A percentile compares a stretch with the other conserved stretches of the same genome.
These are phyloP conservation scores for Liquidambar formosana DNA, from an alignment of 164 flowering plant species.

Conservation along the genomic window DNA sequence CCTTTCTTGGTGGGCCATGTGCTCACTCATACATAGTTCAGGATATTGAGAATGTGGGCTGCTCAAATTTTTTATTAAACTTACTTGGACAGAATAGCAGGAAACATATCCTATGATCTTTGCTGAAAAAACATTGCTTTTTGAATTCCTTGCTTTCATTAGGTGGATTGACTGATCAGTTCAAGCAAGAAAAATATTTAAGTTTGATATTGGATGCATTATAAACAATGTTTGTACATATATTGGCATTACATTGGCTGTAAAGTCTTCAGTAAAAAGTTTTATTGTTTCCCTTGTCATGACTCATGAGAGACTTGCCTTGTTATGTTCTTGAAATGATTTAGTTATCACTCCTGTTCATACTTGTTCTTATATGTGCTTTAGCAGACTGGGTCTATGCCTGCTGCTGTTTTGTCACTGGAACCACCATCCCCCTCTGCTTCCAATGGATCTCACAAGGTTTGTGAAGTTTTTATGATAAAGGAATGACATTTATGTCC, in stretches of 20 bases:
- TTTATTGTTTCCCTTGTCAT: too few relatives aligned
- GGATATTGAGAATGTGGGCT: too few relatives aligned
- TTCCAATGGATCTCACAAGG: slow-evolving; percentile 45
- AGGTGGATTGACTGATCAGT: too few relatives aligned
- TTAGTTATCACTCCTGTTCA: not conserved
- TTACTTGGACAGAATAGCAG: too few relatives aligned
- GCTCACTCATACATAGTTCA: too few relatives aligned
- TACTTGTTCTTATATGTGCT: slow-evolving; percentile 6
- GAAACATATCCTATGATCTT: too few relatives aligned
- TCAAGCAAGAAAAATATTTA: not conserved
- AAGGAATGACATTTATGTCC: too few relatives aligned
- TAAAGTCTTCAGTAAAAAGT: too few relatives aligned
- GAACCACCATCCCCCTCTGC: slow-evolving; percentile 57
- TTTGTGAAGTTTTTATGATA: slow-evolving; percentile 11
- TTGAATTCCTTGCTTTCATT: not conserved
- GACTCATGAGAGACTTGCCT: too few relatives aligned
- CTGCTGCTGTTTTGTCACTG: slow-evolving; percentile 22
- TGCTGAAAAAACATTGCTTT: too few relatives aligned
- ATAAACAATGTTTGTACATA: not conserved
- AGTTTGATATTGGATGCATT: not conserved
- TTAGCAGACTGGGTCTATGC: slow-evolving; percentile 49
- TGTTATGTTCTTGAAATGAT: not conserved
- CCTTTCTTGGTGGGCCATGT: too few relatives aligned
- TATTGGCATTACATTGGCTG: not conserved
- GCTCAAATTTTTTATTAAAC: too few relatives aligned